Percentiles rank a stretch among this genome's conserved stretches.
Conservation (phyloP, 192 early-diverging fungal species). For the Oehlia diaphana region DNA sequence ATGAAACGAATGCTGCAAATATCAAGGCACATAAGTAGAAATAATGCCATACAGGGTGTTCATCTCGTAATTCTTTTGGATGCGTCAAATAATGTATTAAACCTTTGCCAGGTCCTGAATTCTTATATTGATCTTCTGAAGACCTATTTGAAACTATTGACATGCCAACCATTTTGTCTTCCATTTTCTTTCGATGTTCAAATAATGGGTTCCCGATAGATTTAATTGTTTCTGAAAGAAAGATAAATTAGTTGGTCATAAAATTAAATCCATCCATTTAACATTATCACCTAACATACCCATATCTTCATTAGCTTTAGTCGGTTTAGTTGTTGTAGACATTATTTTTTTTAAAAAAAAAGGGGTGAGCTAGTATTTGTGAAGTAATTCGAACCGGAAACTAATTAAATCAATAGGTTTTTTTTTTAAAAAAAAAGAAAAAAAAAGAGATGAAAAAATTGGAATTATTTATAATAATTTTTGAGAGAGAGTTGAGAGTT, state of each 20-base stretch:
- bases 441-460: background rate
- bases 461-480: background rate
- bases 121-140: background rate
- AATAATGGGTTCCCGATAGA: background rate
- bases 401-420: background rate
- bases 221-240: background rate
- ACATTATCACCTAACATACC: background rate
- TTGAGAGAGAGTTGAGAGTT: background rate
- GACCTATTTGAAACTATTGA: background rate
- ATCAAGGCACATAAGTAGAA: constrained; percentile 14
- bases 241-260: background rate
- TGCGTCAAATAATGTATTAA: constrained; percentile 10
- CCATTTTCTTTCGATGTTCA: background rate
- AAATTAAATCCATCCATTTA: background rate
- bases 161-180: background rate
- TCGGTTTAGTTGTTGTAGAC: background rate
- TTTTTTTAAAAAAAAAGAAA: too few species aligned
- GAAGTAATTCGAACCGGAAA: too few species aligned
- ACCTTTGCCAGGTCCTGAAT: background rate
- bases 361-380: too few species aligned
- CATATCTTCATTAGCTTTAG: background rate
- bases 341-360: background rate
- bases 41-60: constrained; percentile 29
- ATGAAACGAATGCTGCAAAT: constrained; percentile 13
- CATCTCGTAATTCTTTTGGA: constrained; percentile 17